Percentiles rank a stretch among this genome's conserved stretches.
Conservation (phyloP, 73 alveolate genomes). For the Symbiodinium pilosum region DNA sequence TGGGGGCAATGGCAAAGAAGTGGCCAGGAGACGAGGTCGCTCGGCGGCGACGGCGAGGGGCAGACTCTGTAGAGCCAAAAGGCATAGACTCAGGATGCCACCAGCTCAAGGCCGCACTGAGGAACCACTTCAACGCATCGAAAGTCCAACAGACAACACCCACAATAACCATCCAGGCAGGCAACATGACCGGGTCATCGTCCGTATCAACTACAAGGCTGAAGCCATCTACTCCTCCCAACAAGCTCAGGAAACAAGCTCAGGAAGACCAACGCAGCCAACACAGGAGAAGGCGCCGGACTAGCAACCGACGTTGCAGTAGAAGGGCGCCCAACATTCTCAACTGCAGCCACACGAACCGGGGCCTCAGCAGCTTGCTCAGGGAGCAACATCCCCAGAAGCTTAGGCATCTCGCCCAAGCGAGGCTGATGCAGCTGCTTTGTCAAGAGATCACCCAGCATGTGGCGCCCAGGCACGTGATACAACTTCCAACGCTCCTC, state of each 20-base stretch:
- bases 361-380: neutral
- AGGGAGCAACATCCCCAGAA: neutral
- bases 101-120: constrained; percentile 9
- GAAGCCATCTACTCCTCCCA: neutral
- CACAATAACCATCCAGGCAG: neutral
- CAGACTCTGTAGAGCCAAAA: no score
- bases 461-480: neutral
- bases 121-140: neutral
- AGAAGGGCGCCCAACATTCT: no score
- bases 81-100: neutral
- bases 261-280: neutral
- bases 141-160: neutral
- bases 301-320: no score
- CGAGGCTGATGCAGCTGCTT: neutral
- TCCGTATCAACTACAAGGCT: neutral
- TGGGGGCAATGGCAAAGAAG: neutral
- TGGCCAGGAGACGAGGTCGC: neutral
- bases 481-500: neutral
- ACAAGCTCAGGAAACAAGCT: no score
- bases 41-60: neutral
- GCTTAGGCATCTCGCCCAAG: neutral
- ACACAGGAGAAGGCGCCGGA: neutral
- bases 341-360: no score
- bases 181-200: neutral
- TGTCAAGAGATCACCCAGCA: neutral